phyloP scores from a whole-genome alignment of 2,329 filamentous ascomycete species.

The Microascus cirrosus region DNA sequence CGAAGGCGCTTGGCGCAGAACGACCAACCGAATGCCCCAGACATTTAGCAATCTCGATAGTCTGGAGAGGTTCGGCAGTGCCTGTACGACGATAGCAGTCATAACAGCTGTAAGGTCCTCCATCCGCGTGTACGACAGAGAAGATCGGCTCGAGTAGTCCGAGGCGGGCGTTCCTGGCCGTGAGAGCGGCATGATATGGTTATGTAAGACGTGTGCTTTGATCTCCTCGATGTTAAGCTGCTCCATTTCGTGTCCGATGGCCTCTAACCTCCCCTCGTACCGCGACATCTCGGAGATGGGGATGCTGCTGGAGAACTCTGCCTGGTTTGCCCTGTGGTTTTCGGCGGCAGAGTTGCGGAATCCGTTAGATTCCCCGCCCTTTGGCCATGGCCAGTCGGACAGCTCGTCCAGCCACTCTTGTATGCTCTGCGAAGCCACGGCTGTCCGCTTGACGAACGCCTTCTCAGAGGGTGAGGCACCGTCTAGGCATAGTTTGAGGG shows the following conservation, averaged over 20 bases:
- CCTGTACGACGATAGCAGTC: conserved; percentile 83
- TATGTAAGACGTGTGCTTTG: conserved; percentile 75
- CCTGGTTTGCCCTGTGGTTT: conserved; percentile 2
- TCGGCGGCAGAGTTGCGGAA: conserved; percentile 27
- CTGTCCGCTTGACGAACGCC: conserved; percentile 60
- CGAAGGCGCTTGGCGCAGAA: conserved; percentile 62
- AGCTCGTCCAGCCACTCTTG: conserved; percentile 69
- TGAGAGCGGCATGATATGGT: conserved; percentile 54
- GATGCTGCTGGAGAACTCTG: conserved; percentile 53
- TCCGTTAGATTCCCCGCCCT: conserved; percentile 33
- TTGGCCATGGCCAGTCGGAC: conserved; percentile 45
- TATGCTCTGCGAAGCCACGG: conserved; percentile 58
- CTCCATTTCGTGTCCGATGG: conserved; percentile 60
- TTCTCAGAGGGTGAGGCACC: conserved; percentile 53
- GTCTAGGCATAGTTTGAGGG: conserved; percentile 48
- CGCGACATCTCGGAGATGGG: conserved; percentile 48
- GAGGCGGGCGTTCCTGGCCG: conserved; percentile 23
- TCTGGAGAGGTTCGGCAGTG: conserved; percentile 68
- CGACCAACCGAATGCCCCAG: conserved; percentile 67
- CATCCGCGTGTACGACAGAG: conserved; percentile 28
- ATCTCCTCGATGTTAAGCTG: conserved; percentile 72
- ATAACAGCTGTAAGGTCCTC: conserved; percentile 86
- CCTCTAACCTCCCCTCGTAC: conserved; percentile 64
- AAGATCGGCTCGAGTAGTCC: conserved; percentile 31
- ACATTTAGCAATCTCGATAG: conserved; percentile 61